Conservation (phyloP, 2,329 filamentous ascomycete species). For the Trichophyton schoenleinii region DNA sequence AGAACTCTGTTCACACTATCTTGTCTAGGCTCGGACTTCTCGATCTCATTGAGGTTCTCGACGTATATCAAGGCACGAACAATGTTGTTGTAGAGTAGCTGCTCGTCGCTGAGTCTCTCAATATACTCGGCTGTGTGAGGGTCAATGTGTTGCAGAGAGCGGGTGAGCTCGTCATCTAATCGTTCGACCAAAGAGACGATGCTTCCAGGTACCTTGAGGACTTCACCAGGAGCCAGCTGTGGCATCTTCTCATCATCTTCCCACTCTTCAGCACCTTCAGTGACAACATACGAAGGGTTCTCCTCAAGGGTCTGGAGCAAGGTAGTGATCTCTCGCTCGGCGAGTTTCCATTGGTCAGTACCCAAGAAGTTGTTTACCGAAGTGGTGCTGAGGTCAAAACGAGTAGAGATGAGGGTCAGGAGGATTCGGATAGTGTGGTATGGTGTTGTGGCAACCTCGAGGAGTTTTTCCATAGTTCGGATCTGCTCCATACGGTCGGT, state of each 20-base stretch:
- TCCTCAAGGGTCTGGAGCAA: constrained; percentile 68
- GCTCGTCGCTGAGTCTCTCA: constrained; percentile 84
- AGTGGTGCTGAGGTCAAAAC: constrained; percentile 82
- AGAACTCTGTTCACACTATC: constrained; percentile 85
- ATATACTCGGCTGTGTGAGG: constrained; percentile 98
- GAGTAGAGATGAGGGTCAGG: constrained; percentile 77
- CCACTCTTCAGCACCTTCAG: constrained; percentile 94
- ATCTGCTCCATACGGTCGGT: constrained; percentile 93
- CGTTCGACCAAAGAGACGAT: constrained; percentile 89
- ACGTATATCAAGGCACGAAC: constrained; percentile 81
- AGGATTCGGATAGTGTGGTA: constrained; percentile 93
- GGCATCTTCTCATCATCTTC: constrained; percentile 96
- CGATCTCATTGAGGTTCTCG: constrained; percentile 57
- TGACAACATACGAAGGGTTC: constrained; percentile 68
- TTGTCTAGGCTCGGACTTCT: constrained; percentile 59
- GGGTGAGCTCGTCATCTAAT: constrained; percentile 90
- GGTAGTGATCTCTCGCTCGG: constrained; percentile 69
- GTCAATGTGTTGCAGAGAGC: constrained; percentile 94
- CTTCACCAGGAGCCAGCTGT: constrained; percentile 56
- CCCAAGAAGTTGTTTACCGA: constrained; percentile 66
- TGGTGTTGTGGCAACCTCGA: constrained; percentile 75
- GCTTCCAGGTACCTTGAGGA: constrained; percentile 84
- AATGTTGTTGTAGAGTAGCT: constrained; percentile 79
- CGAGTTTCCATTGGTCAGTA: constrained; percentile 91
- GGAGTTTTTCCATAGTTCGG: constrained; percentile 89